These are phyloP conservation scores for Blastobotrys malaysiensis DNA, from an alignment of 1,139 yeast genomes.

Conservation along the genomic window DNA sequence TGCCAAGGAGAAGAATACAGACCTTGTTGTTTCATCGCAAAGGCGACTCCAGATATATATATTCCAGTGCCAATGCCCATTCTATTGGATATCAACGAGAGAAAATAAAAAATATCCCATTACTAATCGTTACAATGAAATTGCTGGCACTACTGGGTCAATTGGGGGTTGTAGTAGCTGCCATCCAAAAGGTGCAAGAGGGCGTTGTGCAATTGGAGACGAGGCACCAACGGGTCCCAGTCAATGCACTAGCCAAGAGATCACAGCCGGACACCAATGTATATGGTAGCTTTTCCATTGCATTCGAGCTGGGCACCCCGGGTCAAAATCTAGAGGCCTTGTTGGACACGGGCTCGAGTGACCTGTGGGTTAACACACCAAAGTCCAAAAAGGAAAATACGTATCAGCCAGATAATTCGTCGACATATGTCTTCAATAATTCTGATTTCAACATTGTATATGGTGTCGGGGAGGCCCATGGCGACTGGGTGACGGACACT, in stretches of 20 bases:
- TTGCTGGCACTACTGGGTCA: not conserved
- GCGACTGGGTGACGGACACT: slow-evolving; percentile 46
- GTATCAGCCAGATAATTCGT: slow-evolving; percentile 22
- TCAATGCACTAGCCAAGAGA: slow-evolving; percentile 5
- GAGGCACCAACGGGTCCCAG: slow-evolving; percentile 4
- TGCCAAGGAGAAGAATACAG: not conserved
- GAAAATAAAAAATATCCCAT: too few species aligned
- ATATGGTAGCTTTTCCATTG: slow-evolving; percentile 25
- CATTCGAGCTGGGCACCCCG: slow-evolving; percentile 41
- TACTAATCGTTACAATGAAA: too few species aligned
- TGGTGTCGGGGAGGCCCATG: slow-evolving; percentile 31
- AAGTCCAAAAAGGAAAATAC: slow-evolving; percentile 20
- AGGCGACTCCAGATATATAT: not conserved
- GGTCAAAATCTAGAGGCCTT: slow-evolving; percentile 35
- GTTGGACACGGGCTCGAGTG: slow-evolving; percentile 45
- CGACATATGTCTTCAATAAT: slow-evolving; percentile 19
- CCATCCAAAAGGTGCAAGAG: too few species aligned
- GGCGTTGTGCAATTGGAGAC: slow-evolving; percentile 7
- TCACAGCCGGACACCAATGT: slow-evolving; percentile 5
- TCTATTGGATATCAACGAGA: too few species aligned
- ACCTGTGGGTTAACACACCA: slow-evolving; percentile 40
- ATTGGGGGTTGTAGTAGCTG: not conserved
- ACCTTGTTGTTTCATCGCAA: not conserved
- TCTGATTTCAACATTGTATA: slow-evolving; percentile 22
- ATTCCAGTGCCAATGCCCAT: not conserved